A percentile compares a stretch with the other conserved stretches of the same genome.
Conservation (phyloP, 371 early-diverging fungal species). For the Funneliformis caledonium region DNA sequence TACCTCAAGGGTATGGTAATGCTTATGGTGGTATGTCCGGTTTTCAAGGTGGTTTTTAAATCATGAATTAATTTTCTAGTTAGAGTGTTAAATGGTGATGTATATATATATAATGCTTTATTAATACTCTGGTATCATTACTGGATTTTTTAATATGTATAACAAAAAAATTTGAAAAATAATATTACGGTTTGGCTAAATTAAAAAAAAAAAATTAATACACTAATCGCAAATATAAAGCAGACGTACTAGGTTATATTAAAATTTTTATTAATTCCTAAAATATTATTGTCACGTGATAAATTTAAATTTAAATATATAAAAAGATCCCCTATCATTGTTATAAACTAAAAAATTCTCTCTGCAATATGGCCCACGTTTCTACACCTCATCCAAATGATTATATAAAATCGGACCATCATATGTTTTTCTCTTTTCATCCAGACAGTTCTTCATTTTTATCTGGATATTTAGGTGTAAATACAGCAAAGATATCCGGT, state of each 20-base stretch:
- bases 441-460: slow-evolving; percentile 33
- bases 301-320: no score
- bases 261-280: no score
- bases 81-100: no score
- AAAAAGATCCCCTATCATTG: background rate
- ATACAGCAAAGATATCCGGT: slow-evolving; percentile 5
- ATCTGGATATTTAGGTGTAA: slow-evolving; percentile 33
- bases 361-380: background rate
- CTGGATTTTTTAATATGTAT: background rate
- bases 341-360: background rate
- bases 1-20: background rate
- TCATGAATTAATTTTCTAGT: no score
- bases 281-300: no score
- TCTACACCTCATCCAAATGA: slow-evolving; percentile 19
- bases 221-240: background rate
- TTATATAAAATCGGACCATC: slow-evolving; percentile 4
- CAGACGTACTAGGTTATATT: no score
- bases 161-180: background rate
- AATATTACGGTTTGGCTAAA: no score
- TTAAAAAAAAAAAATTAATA: background rate
- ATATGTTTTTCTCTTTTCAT: slow-evolving; percentile 32
- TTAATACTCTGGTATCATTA: no score
- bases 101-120: no score
- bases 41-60: background rate
- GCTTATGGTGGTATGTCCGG: background rate